Base-by-base conservation (phyloP, 257 asterid genomes). In the Perilla frutescens region DNA sequence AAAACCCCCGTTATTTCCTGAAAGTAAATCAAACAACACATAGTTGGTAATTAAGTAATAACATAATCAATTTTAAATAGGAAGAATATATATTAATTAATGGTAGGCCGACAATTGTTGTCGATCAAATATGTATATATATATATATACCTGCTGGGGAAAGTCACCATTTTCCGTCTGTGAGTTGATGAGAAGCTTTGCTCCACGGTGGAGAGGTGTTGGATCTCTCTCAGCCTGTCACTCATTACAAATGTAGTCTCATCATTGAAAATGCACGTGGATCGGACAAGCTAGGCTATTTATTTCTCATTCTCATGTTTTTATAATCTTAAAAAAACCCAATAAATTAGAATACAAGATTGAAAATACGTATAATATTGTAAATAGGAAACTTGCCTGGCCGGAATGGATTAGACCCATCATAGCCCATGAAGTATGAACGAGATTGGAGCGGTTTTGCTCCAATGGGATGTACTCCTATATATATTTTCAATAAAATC, bases 81-180 rank as follows among this genome's bases (percentile, higher is more conserved):
- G 26, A 20, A 20, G 26, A 20, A 20, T 20, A 20, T 20, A 20
- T 20, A 20, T 20, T 20, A 20, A 20, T 20, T 20, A 20, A 20
- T 20, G 26, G 26, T 20, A 0, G 26, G 1, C 26, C 26, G 26
- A 1, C 26, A 20, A 20, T 20, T 20, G 26, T 20, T 20, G 0
- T 20, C 1, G 4, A 34, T 34, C 37, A 34, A 34, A 34, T 34
- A 0, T 41, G 5, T 13, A 6, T 6, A 6, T 39, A 15, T 14
- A 15, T 14, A 34, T 10, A 12, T 0, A 8, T 68, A 68, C 73
- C 73, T 68, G 61, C 7, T 68, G 73, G 1, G 73, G 73, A 6
- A 68, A 68, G 36, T 68, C 73, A n/a, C 73, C 73, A 36, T 8
- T 39, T 8, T 68, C 73, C 10, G 51, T 7, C 4, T 51, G 73